Conservation (phyloP, 225 moss, liverwort and hornwort species). For the Neckera pumila region DNA sequence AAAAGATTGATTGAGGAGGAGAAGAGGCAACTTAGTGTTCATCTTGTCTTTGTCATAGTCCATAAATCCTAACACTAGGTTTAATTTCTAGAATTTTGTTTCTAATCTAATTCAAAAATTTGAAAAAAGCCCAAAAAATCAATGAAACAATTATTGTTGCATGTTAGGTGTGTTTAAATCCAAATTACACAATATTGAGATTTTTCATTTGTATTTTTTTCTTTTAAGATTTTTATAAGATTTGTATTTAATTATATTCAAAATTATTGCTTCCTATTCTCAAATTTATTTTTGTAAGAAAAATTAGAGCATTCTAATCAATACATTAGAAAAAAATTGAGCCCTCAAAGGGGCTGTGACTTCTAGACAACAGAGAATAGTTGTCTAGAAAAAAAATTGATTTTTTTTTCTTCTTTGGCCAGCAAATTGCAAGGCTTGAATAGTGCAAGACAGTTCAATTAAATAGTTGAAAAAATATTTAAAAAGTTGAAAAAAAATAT, state of each 20-base stretch:
- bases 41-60: neutral
- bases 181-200: neutral
- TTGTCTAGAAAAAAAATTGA: too few relatives aligned
- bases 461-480: too few relatives aligned
- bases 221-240: neutral
- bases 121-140: neutral
- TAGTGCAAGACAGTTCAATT: too few relatives aligned
- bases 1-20: accelerated
- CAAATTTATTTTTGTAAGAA: neutral
- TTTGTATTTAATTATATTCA: neutral
- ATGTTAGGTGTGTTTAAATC: neutral
- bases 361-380: too few relatives aligned
- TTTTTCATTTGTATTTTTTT: neutral
- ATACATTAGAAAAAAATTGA: too few relatives aligned
- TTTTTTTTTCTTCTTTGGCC: too few relatives aligned
- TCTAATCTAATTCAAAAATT: neutral
- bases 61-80: neutral
- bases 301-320: neutral
- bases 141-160: neutral
- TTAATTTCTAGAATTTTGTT: neutral
- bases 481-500: too few relatives aligned
- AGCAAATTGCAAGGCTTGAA: too few relatives aligned
- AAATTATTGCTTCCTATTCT: neutral
- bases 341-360: too few relatives aligned
- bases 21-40: neutral